Evolutionary conservation across 2,329 filamentous ascomycete species (phyloP), one percentile per base, ranked within the genome.

Genomic region (Niveomyces coronatus): DNA sequence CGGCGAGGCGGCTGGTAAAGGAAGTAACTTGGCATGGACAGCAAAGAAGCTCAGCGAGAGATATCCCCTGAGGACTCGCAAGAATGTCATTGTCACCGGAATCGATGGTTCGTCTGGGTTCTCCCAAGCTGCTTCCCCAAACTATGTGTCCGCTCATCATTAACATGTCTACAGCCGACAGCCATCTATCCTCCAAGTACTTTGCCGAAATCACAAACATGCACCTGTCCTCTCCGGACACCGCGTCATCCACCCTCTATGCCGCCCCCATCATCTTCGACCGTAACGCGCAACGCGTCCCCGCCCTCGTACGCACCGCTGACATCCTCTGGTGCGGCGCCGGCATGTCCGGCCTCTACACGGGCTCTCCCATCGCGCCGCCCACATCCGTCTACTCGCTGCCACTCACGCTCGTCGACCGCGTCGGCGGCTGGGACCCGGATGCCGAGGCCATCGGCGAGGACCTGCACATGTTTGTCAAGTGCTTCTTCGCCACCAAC

Each of bases 391-490:
- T 85, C 23, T 85, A 85, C 52, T 84, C 80, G 5, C 56, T 85
- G 1, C 75, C 80, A 1, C 68, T 85, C 28, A 68, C 73, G 31
- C 60, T 85, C 13, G 71, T 80, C 28, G 79, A 83, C 48, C 68
- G 73, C 19, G 80, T 83, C 20, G 77, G 78, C 9, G 81, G 81
- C 18, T 85, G 80, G 81, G 81, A 85, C 52, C 73, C 74, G 38
- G 78, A 74, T 36, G 68, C 74, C 2, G 79, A 82, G 44, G 79
- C 81, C 15, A 85, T 85, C 47, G 81, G 81, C 30, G 81, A 85
- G 57, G 81, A 85, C 51, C 58, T 85, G 51, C 81, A 85, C 61
- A 85, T 85, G 81, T 82, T 82, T 52, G 67, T 85, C 45, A 85
- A 85, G 64, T 84, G 79, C 55, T 85, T 85, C 62, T 85, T 85